Base-by-base conservation (phyloP, 768 basidiomycete genomes). In the Lactifluus pinguis region DNA sequence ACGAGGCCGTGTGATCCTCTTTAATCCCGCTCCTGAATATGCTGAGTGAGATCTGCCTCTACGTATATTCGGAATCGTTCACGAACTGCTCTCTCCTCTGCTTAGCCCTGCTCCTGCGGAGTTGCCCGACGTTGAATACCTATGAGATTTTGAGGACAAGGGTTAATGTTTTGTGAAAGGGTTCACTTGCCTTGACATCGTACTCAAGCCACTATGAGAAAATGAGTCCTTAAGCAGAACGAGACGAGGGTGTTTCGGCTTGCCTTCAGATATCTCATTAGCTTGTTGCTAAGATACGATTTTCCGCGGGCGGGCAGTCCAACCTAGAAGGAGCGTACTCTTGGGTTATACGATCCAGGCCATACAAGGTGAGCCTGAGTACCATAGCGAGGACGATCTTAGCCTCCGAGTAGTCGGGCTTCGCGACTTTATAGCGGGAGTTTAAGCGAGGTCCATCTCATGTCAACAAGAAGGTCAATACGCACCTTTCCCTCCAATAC, bases 371-470 rank as follows among this genome's bases (percentile, higher is more conserved):
- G 21, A 4, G 49, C 62, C 56, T 14, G 60, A 74, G 52, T 55
- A 93, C 95, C 92, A 98, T 98, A 3, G 95, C 95, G 11, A 98
- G 82, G 7, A 99, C 93, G 65, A 99, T 97, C 81, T 98, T 99
- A 41, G 92, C 92, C 70, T 98, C 95, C 3, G 94, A 97, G 68
- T 98, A 98, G 69, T 99, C 97, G 6, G 97, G 97, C 72, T 95
- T 98, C 56, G 90, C 88, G 50, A 95, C 92, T 94, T 65, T 49
- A 49, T 42, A 13, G 10, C 57, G 56, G 5, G n/a, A 44, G n/a
- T 21, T 49, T 57, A 42, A 62, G 44, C 38, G 6, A 60, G 19
- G 11, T 25, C 17, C 6, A 19, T 19, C 13, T 19, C 11, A 8
- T 42, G 14, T 38, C 25, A 29, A 54, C 48, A 44, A 29, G 39